Evolutionary conservation across 352 stramenopile species (phyloP), one percentile per base, ranked within the genome.

Genomic region (Phytophthora sojae): DNA sequence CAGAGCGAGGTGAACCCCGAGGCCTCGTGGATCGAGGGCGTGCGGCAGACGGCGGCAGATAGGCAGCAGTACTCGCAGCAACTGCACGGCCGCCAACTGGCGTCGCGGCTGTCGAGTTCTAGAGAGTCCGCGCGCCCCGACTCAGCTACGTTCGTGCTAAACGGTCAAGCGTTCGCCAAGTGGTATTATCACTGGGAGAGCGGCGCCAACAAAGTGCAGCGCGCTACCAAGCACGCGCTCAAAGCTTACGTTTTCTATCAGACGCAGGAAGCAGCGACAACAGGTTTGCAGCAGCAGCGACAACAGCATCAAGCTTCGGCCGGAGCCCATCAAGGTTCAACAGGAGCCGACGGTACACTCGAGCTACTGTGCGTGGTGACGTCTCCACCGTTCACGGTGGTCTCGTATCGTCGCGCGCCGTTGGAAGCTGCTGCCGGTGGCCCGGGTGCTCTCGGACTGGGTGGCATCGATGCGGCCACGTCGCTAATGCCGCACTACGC

Each of bases 101-200:
- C 62, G 47, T 47, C 39, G 50, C 30, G 29, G 47, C 9, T 21
- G 25, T 15, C 57, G 23, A 59, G 19, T 25, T 63, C 56, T 55
- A 17, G 29, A 4, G 32, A 45, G 12, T 29, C 17, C 2, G 32
- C 25, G 4, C 37, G n/a, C 5, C 26, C 50, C 6, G 30, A 71
- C 2, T 55, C 63, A 21, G 64, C 57, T 15, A 78, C 66, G 5
- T 74, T 72, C 12, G 30, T 86, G 29, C 82, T 85, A 51, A 74
- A 89, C 54, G 80, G 83, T 58, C 85, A 91, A 32, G 35, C 73
- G 2, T 74, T 72, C 11, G 71, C 79, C 29, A 80, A 83, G 15
- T 91, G 83, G 83, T 91, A 89, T 65, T 91, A 91, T 53, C 73
- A 87, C 30, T 91, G 83, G 83, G 81, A 82, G 37, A 88, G 79